Conservation (phyloP, 768 basidiomycete species). For the Agrocybe pediades region DNA sequence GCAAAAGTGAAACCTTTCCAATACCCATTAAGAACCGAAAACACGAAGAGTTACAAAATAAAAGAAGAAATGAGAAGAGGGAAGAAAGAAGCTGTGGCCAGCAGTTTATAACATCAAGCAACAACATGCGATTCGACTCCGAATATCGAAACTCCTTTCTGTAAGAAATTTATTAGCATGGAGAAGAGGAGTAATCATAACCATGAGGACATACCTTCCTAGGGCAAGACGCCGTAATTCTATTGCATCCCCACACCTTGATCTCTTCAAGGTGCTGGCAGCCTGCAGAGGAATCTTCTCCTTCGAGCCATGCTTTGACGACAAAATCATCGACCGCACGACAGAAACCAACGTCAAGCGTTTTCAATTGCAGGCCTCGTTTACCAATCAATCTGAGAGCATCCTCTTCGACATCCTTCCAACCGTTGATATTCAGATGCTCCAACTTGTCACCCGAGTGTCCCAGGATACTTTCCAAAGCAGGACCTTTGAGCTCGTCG, state of each 20-base stretch:
- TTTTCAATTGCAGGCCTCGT: slow-evolving; percentile 42
- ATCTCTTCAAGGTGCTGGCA: slow-evolving; percentile 44
- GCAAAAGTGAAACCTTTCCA: not conserved
- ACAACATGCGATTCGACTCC: slow-evolving; percentile 17
- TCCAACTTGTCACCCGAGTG: slow-evolving; percentile 66
- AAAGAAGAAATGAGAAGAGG: not conserved
- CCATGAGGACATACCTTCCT: slow-evolving; percentile 33
- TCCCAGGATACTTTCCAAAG: slow-evolving; percentile 62
- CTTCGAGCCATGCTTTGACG: slow-evolving; percentile 65
- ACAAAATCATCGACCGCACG: slow-evolving; percentile 81
- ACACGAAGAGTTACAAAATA: not conserved
- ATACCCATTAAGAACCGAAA: too few relatives aligned
- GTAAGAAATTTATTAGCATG: not conserved
- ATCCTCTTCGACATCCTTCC: slow-evolving; percentile 62
- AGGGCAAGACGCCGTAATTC: slow-evolving; percentile 40
- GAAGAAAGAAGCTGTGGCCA: not conserved
- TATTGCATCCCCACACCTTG: slow-evolving; percentile 59
- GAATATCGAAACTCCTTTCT: slow-evolving; percentile 17
- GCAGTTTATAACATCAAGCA: slow-evolving; percentile 4
- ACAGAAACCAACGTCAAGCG: slow-evolving; percentile 86
- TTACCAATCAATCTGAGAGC: slow-evolving; percentile 35
- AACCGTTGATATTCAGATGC: slow-evolving; percentile 74
- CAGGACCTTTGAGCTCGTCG: slow-evolving; percentile 45
- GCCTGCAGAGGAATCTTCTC: slow-evolving; percentile 29
- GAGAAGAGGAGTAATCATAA: not conserved